These are phyloP conservation scores for Populus deltoides DNA, from an alignment of 345 rosid species.

Conservation along the genomic window DNA sequence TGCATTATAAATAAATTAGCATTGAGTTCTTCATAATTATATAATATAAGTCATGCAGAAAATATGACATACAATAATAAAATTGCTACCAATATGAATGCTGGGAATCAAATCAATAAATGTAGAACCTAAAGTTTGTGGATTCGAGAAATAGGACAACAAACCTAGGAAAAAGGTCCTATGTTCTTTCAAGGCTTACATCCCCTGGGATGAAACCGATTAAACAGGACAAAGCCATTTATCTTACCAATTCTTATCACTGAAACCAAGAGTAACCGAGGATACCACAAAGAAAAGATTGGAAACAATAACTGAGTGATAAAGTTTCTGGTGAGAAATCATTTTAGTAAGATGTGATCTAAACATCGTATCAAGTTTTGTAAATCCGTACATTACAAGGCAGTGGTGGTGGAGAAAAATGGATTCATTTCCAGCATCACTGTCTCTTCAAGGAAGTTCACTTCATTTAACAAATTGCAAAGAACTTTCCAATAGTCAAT, in stretches of 20 bases:
- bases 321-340: background rate
- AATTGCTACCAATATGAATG: background rate
- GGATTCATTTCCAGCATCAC: background rate
- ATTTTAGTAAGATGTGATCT: background rate
- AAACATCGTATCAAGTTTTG: too few relatives aligned
- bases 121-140: background rate
- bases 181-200: background rate
- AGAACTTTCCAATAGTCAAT: background rate
- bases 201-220: background rate
- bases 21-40: background rate
- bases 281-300: background rate
- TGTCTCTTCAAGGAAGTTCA: background rate
- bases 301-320: background rate
- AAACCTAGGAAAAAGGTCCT: background rate
- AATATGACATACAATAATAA: background rate
- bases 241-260: background rate
- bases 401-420: background rate
- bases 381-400: background rate
- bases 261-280: background rate
- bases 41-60: background rate
- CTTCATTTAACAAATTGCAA: background rate
- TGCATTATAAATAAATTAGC: background rate
- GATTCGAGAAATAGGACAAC: background rate
- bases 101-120: background rate
- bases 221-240: too few relatives aligned